Evolutionary conservation across 768 basidiomycete genomes (phyloP).

Genomic region (Harrya chromipes): DNA sequence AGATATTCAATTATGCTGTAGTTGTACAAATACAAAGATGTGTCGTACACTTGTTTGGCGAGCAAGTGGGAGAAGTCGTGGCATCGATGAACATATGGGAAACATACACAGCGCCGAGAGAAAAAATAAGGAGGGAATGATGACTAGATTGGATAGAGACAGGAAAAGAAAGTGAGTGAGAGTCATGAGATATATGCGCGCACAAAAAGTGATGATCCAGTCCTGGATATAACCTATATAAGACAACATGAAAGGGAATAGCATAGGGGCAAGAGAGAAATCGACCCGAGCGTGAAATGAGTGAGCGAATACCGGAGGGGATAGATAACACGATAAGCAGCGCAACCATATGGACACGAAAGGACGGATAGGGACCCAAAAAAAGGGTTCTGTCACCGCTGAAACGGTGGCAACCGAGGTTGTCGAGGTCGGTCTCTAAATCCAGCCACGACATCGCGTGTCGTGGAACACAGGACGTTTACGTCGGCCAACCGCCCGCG

Average conservation of each 20-base stretch:
- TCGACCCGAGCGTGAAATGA: constrained; percentile 1
- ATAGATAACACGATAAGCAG: constrained; percentile 19
- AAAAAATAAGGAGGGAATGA: neutral
- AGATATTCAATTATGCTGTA: constrained; percentile 15
- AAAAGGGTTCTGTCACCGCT: constrained; percentile 3
- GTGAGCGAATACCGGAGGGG: constrained; percentile 1
- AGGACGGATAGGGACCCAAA: constrained; percentile 3
- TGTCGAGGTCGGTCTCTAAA: constrained; percentile 5
- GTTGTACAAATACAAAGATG: constrained; percentile 20
- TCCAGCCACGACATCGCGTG: constrained; percentile 3
- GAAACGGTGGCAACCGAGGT: constrained; percentile 10
- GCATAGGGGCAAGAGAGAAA: neutral
- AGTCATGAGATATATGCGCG: constrained; percentile 1
- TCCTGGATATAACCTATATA: constrained; percentile 14
- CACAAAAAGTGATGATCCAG: constrained; percentile 5
- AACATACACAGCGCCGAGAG: constrained; percentile 7
- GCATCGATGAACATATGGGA: neutral
- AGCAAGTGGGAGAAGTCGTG: neutral
- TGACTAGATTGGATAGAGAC: neutral
- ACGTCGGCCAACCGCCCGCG: constrained; percentile 77
- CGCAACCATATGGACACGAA: constrained; percentile 17
- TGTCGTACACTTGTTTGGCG: neutral
- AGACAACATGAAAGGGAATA: constrained; percentile 4
- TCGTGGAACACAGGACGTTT: constrained; percentile 7
- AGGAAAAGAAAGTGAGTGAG: constrained; percentile 9